Evolutionary conservation across 2,329 filamentous ascomycete species (phyloP).

Genomic region (Phialophora macrospora): DNA sequence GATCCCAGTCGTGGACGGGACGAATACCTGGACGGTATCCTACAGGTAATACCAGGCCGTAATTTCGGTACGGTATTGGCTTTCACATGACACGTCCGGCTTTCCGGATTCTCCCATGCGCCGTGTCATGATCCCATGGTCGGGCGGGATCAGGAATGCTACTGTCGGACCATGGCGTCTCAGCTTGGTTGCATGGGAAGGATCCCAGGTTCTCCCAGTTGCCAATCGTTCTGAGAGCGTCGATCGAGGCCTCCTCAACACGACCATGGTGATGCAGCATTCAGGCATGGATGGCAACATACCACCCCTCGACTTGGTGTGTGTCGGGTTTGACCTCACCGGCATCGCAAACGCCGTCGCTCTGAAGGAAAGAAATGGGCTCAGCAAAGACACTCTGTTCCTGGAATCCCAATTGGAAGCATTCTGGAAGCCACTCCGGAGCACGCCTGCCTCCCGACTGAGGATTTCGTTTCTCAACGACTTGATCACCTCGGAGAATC

Average conservation of each 20-base stretch:
- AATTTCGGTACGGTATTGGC: background rate
- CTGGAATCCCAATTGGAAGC: conserved; percentile 30
- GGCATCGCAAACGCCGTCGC: conserved; percentile 33
- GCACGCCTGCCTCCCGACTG: conserved; percentile 24
- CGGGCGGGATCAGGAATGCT: background rate
- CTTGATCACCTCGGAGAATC: conserved; percentile 36
- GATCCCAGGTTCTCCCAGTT: too few species aligned
- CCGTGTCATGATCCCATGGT: background rate
- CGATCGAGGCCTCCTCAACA: background rate
- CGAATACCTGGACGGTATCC: too few species aligned
- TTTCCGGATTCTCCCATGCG: background rate
- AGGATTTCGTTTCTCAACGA: conserved; percentile 36
- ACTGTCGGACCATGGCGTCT: background rate
- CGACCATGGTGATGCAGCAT: background rate
- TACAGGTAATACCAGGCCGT: background rate
- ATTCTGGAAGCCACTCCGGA: conserved; percentile 30
- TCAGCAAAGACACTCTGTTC: conserved; percentile 28
- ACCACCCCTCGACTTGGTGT: conserved; percentile 28
- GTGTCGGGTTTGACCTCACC: conserved; percentile 34
- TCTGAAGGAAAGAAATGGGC: conserved; percentile 28
- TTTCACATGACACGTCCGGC: too few species aligned
- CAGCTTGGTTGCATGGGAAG: too few species aligned
- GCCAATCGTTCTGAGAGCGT: background rate
- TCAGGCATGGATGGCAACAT: background rate
- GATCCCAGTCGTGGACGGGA: too few species aligned